A percentile compares a stretch with the other conserved stretches of the same genome.
Evolutionary conservation across 768 basidiomycete genomes (phyloP).

Genomic region (Podaxis carcinomalis): DNA sequence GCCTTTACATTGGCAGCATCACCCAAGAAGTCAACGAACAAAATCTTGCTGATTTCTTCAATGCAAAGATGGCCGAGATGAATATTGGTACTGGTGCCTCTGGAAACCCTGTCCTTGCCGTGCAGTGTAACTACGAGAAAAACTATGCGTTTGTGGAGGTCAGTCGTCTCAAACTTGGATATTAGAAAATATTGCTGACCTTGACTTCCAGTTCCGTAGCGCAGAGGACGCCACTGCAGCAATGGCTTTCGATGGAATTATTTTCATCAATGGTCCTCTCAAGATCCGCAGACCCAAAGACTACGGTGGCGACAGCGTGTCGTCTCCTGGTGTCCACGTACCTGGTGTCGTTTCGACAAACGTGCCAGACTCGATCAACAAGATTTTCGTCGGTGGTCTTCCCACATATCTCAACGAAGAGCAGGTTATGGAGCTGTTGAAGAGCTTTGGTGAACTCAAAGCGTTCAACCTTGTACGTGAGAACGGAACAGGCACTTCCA

Average conservation of each 20-base stretch:
- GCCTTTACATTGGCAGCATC: conserved; percentile 96
- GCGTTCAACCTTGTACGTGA: conserved; percentile 98
- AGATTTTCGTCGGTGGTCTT: conserved; percentile 94
- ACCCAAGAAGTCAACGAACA: conserved; percentile 93
- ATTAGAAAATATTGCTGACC: conserved; percentile 7
- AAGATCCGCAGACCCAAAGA: conserved; percentile 98
- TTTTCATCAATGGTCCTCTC: conserved; percentile 92
- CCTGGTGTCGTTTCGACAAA: conserved; percentile 96
- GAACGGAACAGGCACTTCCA: conserved; percentile 81
- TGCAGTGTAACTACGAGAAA: conserved; percentile 98
- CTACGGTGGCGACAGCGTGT: conserved; percentile 77
- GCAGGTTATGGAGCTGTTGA: conserved; percentile 96
- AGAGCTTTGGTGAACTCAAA: conserved; percentile 95
- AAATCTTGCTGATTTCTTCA: conserved; percentile 92
- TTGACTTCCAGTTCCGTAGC: conserved; percentile 79
- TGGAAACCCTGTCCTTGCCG: conserved; percentile 88
- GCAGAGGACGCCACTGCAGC: conserved; percentile 95
- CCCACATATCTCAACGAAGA: conserved; percentile 97
- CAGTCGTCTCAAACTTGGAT: neutral
- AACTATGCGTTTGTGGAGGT: conserved; percentile 99
- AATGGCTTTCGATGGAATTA: conserved; percentile 96
- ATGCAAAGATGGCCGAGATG: conserved; percentile 92
- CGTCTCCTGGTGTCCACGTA: conserved; percentile 69
- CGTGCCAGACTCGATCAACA: conserved; percentile 96
- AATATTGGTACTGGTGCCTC: conserved; percentile 77